phyloP scores from a whole-genome alignment of 495 filamentous ascomycete genomes.

The Tricharina praecox region DNA sequence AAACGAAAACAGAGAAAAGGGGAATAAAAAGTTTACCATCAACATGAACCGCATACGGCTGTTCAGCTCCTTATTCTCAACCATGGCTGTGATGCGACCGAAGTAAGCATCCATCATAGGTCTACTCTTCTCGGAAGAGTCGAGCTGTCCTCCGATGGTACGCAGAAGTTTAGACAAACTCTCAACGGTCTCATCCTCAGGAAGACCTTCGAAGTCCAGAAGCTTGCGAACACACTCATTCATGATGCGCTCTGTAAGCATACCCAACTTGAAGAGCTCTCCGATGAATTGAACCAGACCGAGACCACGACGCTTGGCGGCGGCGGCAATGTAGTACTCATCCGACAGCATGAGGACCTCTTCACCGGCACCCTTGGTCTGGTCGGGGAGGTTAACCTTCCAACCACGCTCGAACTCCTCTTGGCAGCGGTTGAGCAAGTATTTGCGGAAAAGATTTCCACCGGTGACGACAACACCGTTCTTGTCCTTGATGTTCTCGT shows the following conservation, averaged over 20 bases:
- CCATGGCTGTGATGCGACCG: constrained; percentile 59
- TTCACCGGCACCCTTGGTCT: constrained; percentile 56
- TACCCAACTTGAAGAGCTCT: constrained; percentile 93
- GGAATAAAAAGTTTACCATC: constrained; percentile 40
- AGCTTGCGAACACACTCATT: constrained; percentile 96
- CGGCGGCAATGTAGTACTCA: constrained; percentile 89
- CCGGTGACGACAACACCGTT: constrained; percentile 70
- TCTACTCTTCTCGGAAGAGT: constrained; percentile 61
- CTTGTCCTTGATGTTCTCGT: constrained; percentile 83
- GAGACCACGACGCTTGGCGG: constrained; percentile 89
- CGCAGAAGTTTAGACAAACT: constrained; percentile 78
- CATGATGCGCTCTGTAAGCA: constrained; percentile 99
- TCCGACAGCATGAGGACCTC: constrained; percentile 79
- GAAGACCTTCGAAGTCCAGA: constrained; percentile 82
- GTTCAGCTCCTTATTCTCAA: constrained; percentile 57
- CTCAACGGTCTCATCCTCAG: constrained; percentile 92
- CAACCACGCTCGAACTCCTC: constrained; percentile 98
- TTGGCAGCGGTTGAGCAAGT: constrained; percentile 94
- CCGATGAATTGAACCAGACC: constrained; percentile 98
- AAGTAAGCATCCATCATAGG: constrained; percentile 91
- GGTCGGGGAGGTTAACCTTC: constrained; percentile 73
- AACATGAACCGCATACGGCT: constrained; percentile 91
- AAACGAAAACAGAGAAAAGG: no score
- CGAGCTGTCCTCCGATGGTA: constrained; percentile 76
- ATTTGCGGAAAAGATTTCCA: constrained; percentile 91